phyloP scores from a whole-genome alignment of 2,329 filamentous ascomycete genomes.

The Ceratocystis cubensis region DNA sequence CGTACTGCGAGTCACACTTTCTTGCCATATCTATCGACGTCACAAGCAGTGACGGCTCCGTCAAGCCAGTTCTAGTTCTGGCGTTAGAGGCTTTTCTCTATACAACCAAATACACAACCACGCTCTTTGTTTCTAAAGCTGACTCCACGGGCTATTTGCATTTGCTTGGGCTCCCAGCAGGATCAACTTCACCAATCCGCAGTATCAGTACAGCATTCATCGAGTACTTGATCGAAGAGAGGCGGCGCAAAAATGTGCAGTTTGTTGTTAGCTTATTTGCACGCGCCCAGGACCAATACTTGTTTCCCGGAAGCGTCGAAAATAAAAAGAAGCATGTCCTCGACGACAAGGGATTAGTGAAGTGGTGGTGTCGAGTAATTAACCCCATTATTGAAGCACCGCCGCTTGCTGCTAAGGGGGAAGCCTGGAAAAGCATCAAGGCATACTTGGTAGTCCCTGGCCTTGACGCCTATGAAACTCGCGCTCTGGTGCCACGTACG shows the following conservation, averaged over 20 bases:
- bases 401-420: constrained; percentile 25
- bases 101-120: constrained; percentile 65
- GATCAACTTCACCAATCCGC: constrained; percentile 60
- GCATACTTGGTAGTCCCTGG: constrained; percentile 83
- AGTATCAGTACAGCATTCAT: constrained; percentile 64
- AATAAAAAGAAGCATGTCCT: constrained; percentile 80
- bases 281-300: constrained; percentile 79
- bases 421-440: constrained; percentile 39
- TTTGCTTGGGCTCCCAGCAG: constrained; percentile 48
- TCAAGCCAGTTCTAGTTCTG: constrained; percentile 54
- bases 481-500: constrained; percentile 58
- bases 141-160: constrained; percentile 86
- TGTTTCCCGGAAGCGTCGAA: constrained; percentile 84
- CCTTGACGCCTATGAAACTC: constrained; percentile 66
- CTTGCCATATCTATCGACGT: constrained; percentile 40
- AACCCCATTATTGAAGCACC: constrained; percentile 55
- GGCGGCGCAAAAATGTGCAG: constrained; percentile 51
- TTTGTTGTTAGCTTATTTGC: constrained; percentile 84
- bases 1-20: constrained; percentile 78
- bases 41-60: constrained; percentile 21
- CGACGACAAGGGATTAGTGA: constrained; percentile 77
- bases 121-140: constrained; percentile 89
- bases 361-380: constrained; percentile 88
- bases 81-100: constrained; percentile 84
- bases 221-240: constrained; percentile 55